Base-by-base conservation (phyloP, 495 filamentous ascomycete genomes). In the Hyaloscypha finlandica region DNA sequence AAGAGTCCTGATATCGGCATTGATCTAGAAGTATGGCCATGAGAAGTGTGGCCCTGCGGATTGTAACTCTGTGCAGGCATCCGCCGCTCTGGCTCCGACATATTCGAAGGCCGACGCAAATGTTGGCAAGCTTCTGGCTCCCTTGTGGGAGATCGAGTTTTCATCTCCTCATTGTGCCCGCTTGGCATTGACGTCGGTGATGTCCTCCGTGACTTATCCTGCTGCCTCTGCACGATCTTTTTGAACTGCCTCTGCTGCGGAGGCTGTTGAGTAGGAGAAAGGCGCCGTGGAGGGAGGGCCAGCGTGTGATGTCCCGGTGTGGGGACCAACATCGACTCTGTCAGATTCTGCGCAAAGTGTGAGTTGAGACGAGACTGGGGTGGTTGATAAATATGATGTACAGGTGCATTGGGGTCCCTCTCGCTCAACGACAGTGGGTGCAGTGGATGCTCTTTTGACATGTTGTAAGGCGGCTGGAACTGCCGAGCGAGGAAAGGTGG, bases 191-290 rank as follows among this genome's bases (percentile, higher is more conserved):
- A 48, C 9, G 16, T 48, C 4, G 42, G 42, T 3, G 42, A 48
- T 19, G 9, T 0, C 42, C 42, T 48, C 4, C 42, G 42, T 19
- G 9, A 11, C 14, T 25, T 25, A 22, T 67, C 68, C 31, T 12
- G 33, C 45, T 57, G 42, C 58, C 68, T 71, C 61, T 67, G 64
- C 35, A 48, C 25, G 14, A 71, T 71, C 55, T 71, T 71, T 39
- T 68, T 71, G 30, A 66, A 30, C 57, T 68, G 65, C 54, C 69
- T 67, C 25, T 60, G 69, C 59, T 57, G 65, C 53, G 37, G 55
- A 19, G 53, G 69, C 59, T 57, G 65, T 59, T 53, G 55, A 19
- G 53, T 60, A 19, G 62, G 60, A 2, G 31, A n/a, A 45, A 8
- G 19, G 35, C 33, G 59, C 8, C 30, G 16, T 14, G 61, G 62